phyloP scores from a whole-genome alignment of 106 monocot genomes.

The Phalaenopsis aphrodite region DNA sequence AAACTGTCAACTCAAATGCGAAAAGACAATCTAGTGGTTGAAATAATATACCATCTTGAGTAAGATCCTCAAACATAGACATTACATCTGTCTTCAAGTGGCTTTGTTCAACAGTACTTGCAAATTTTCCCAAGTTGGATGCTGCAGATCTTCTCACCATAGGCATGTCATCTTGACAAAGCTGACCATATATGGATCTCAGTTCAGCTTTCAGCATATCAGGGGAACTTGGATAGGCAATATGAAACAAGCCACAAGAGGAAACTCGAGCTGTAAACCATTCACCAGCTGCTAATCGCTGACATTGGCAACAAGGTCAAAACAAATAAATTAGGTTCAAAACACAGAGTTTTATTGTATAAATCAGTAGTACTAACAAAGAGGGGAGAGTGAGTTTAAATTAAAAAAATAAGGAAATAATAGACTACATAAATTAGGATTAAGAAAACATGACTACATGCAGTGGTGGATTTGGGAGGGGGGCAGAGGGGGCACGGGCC shows the following conservation, averaged over 20 bases:
- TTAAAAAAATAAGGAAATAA: not conserved
- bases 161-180: slow-evolving; percentile 97
- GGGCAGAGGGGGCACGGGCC: too few species aligned
- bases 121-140: slow-evolving; percentile 86
- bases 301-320: not conserved
- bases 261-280: slow-evolving; percentile 98
- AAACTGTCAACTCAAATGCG: not conserved
- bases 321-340: not conserved
- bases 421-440: not conserved
- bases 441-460: not conserved
- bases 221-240: slow-evolving; percentile 81
- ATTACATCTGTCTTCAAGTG: slow-evolving; percentile 77
- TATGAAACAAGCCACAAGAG: slow-evolving; percentile 80
- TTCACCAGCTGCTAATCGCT: slow-evolving; percentile 91
- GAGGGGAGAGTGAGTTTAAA: not conserved
- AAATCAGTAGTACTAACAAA: not conserved
- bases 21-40: not conserved
- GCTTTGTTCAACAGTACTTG: slow-evolving; percentile 62
- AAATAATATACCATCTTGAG: slow-evolving; percentile 64
- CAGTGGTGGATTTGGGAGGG: too few species aligned
- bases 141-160: slow-evolving; percentile 95
- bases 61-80: slow-evolving; percentile 85
- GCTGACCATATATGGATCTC: slow-evolving; percentile 64
- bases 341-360: not conserved
- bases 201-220: slow-evolving; percentile 71